Evolutionary conservation across 495 filamentous ascomycete species (phyloP), one percentile per base, ranked within the genome.

Genomic region (Podospora pseudoanserina): DNA sequence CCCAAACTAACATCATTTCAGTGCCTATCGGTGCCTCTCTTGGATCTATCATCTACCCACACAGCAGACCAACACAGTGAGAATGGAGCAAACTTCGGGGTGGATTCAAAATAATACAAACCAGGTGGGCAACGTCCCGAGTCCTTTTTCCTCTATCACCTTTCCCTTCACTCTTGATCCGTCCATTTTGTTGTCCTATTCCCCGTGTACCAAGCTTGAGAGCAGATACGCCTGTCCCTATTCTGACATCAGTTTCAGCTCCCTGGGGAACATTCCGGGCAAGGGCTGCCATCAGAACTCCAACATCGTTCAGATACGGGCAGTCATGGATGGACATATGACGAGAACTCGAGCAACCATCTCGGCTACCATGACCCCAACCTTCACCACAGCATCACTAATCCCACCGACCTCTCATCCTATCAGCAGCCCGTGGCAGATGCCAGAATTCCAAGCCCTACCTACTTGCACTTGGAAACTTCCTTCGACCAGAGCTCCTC

Each of bases 371-470:
- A 49, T 49, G 39, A 49, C 2, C 39, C 39, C 2, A 49, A 16
- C 2, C 39, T 58, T 5, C 9, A 19, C 20, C 55, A 20, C 18
- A 0, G 55, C 18, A 7, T 58, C 23, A 6, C 55, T 18, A 7
- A 19, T 58, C 55, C 55, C 5, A 5, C n/a, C 55, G 55, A 19
- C 59, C 32, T 18, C 60, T 1, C 39, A 27, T 3, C 62, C 65
- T 23, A 61, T 5, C 61, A 60, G 1, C 27, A 23, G 54, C 32
- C 56, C 2, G 13, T 56, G 16, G 20, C 49, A 2, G 9, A 19
- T 4, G 20, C 23, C 32, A 62, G 67, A 1, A 2, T 65, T 20
- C 67, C 62, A 9, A 68, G 67, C 65, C 67, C 67, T 5, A 54
- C 55, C n/a, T 57, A 34, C 18, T 27, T 62, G 54, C 56, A 28